phyloP scores from a whole-genome alignment of 106 monocot species.

The Gastrodia elata region DNA sequence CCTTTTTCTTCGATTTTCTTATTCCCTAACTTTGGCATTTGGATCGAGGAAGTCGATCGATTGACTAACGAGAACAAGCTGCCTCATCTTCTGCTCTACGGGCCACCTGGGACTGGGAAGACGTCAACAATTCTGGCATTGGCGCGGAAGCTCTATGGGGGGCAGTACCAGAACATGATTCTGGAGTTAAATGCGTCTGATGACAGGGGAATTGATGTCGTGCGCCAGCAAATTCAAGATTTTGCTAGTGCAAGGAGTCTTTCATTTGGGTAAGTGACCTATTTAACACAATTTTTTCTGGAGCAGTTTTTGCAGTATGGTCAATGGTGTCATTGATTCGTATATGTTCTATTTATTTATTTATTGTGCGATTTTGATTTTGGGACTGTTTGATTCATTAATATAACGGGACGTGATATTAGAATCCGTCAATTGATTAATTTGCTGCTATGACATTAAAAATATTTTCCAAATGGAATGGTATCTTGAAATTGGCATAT shows the following conservation, averaged over 20 bases:
- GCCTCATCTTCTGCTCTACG: slow-evolving; percentile 92
- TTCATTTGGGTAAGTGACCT: slow-evolving; percentile 46
- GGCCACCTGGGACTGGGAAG: slow-evolving; percentile 97
- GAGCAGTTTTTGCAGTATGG: neutral
- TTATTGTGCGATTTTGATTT: neutral
- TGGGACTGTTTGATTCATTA: too few relatives aligned
- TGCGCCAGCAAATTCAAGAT: slow-evolving; percentile 88
- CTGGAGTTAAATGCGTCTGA: slow-evolving; percentile 97
- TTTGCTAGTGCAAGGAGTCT: slow-evolving; percentile 71
- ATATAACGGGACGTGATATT: too few relatives aligned
- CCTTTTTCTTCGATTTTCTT: neutral
- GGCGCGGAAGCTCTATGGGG: slow-evolving; percentile 88
- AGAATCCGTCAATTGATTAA: too few relatives aligned
- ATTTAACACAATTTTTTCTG: neutral
- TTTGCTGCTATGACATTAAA: too few relatives aligned
- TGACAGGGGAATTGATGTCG: slow-evolving; percentile 85
- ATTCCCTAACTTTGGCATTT: slow-evolving; percentile 1
- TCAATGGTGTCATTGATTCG: neutral
- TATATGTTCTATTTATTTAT: neutral
- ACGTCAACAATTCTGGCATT: slow-evolving; percentile 96
- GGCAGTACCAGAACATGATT: slow-evolving; percentile 83
- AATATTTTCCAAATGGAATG: too few relatives aligned
- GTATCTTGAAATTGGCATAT: too few relatives aligned
- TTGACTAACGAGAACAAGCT: slow-evolving; percentile 82
- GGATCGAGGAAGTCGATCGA: slow-evolving; percentile 49